Evolutionary conservation across 176 grass and related monocot species (phyloP), one percentile per base, ranked within the genome.

Genomic region (Urochloa ruziziensis): DNA sequence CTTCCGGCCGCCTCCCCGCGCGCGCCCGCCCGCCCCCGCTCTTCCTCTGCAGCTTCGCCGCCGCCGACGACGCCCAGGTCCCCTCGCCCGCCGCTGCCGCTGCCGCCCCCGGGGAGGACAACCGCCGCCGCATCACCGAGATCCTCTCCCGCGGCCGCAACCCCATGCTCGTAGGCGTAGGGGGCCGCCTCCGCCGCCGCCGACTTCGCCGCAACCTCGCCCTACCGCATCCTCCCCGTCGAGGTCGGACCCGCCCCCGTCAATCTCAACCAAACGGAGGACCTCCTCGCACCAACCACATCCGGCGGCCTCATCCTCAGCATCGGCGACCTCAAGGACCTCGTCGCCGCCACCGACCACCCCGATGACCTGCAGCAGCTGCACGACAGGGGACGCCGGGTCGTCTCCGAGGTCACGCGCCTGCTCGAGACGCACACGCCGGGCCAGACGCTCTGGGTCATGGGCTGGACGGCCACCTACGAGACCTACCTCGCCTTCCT

Each of bases 401-500:
- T 96, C 34, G 89, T 99, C 39, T 59, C 77, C 30, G 96, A 99
- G 93, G 88, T 99, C 10, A 90, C 93, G 24, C 91, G 91, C 30
- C 75, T 94, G 67, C 83, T 99, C 42, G 96, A 99, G 89, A 78
- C 63, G 65, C 84, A 73, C 75, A 90, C 64, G 43, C 27, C 12
- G 6, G 82, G 82, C 13, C 80, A 84, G 0, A 48, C 16, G 24
- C 30, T 96, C 54, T 92, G 87, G 93, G 83, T 99, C 40, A 92
- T 99, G 85, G 96, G 93, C 0, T 99, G 96, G 96, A 92, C 96
- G 21, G 89, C 84, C 35, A 96, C 93, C 30, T 99, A 96, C 39
- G 93, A 99, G 69, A 94, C 89, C 14, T 96, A 99, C 89, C 75
- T 94, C 89, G 83, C 94, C 75, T 99, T 99, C 87, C 86, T 99